Conservation (phyloP, 2,329 filamentous ascomycete species). For the Apiospora marii region DNA sequence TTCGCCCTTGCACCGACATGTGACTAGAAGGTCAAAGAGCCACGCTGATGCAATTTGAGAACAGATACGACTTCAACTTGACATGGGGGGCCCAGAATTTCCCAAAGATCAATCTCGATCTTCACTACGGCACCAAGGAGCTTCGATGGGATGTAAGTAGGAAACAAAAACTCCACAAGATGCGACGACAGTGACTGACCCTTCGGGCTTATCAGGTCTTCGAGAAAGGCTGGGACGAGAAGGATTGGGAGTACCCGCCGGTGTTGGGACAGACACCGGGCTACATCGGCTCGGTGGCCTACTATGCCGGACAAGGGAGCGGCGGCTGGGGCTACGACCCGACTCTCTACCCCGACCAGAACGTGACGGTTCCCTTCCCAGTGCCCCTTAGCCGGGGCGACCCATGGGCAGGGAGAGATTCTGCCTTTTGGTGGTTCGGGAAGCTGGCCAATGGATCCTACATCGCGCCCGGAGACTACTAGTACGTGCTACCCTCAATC, state of each 20-base stretch:
- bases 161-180: not conserved
- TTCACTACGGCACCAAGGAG: slow-evolving; percentile 35
- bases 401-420: not conserved
- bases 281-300: slow-evolving; percentile 36
- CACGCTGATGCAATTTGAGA: not conserved
- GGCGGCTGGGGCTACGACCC: slow-evolving; percentile 32
- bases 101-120: slow-evolving; percentile 34
- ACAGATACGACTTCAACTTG: slow-evolving; percentile 35
- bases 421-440: slow-evolving; percentile 25
- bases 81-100: slow-evolving; percentile 34
- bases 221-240: slow-evolving; percentile 31
- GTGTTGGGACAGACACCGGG: slow-evolving; percentile 33
- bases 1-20: not conserved
- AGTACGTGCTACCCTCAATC: not conserved
- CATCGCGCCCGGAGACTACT: slow-evolving; percentile 25
- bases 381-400: slow-evolving; percentile 27
- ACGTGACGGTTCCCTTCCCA: slow-evolving; percentile 31
- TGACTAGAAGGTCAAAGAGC: not conserved
- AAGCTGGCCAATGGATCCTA: slow-evolving; percentile 26
- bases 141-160: slow-evolving; percentile 38
- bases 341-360: slow-evolving; percentile 31
- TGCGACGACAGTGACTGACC: not conserved
- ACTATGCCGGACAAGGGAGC: slow-evolving; percentile 30
- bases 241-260: slow-evolving; percentile 36
- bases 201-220: slow-evolving; percentile 24